Conservation (phyloP, 148 eudicot genomes). For the Fallopia convolvulus region DNA sequence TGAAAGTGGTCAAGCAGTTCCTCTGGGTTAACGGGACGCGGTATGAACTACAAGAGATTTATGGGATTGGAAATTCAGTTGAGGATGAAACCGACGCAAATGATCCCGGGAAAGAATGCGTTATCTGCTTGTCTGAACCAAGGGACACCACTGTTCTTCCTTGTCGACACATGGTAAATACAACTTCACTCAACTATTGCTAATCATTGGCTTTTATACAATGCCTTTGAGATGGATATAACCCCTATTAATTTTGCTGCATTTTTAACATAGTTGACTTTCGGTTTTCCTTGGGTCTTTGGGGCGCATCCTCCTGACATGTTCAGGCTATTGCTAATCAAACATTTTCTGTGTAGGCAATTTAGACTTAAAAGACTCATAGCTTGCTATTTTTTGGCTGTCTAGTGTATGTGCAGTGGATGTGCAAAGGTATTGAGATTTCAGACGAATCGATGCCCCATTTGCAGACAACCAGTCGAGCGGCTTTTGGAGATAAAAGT, state of each 20-base stretch:
- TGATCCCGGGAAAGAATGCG: conserved; percentile 98
- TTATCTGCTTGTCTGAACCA: conserved; percentile 95
- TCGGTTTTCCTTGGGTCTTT: too few relatives aligned
- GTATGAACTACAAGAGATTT: conserved; percentile 91
- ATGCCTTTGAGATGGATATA: too few relatives aligned
- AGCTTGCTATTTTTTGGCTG: not conserved
- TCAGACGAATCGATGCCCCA: conserved; percentile 96
- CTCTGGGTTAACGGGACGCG: conserved; percentile 79
- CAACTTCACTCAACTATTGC: not conserved
- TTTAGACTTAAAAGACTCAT: not conserved
- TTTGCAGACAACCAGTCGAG: conserved; percentile 94
- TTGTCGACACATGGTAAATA: conserved; percentile 89
- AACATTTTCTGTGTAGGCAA: not conserved
- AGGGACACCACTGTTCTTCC: conserved; percentile 94
- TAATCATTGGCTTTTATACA: too few relatives aligned
- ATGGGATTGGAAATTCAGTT: conserved; percentile 86
- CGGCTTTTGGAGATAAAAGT: conserved; percentile 95
- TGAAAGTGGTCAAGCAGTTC: conserved; percentile 79
- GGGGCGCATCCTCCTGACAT: too few relatives aligned
- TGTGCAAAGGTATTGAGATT: conserved; percentile 92
- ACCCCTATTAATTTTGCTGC: too few relatives aligned
- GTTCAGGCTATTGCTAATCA: too few relatives aligned
- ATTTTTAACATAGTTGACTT: too few relatives aligned
- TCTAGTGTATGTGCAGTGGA: conserved; percentile 98
- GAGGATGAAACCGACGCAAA: conserved; percentile 58